phyloP scores from a whole-genome alignment of 306 rosid genomes.

The Corylus heterophylla region DNA sequence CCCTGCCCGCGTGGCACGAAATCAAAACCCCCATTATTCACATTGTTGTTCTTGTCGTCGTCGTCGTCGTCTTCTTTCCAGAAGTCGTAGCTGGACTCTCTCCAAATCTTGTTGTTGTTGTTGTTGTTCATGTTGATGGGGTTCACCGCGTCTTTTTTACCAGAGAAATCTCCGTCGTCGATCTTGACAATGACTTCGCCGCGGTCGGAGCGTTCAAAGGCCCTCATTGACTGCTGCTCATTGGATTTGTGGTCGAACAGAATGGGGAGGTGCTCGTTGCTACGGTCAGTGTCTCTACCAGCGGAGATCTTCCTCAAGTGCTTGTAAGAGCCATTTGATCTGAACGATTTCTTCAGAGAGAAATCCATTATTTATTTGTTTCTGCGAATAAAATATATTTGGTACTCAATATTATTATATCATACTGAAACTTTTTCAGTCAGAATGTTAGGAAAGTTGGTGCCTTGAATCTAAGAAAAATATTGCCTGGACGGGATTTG shows the following conservation, averaged over 20 bases:
- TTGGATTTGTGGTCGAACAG: slow-evolving; percentile 40
- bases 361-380: slow-evolving; percentile 46
- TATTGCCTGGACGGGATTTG: no score
- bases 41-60: not conserved
- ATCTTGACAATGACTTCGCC: slow-evolving; percentile 61
- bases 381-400: not conserved
- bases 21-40: slow-evolving; percentile 34
- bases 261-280: slow-evolving; percentile 58
- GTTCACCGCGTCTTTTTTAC: not conserved
- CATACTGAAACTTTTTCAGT: not conserved
- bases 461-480: slow-evolving; percentile 6
- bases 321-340: slow-evolving; percentile 48
- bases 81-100: slow-evolving; percentile 60
- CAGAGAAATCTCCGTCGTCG: slow-evolving; percentile 35
- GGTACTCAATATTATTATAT: not conserved
- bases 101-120: slow-evolving; percentile 36
- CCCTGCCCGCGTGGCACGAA: slow-evolving; percentile 28
- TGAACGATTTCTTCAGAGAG: slow-evolving; percentile 59
- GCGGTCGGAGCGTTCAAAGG: slow-evolving; percentile 3
- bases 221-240: slow-evolving; percentile 11
- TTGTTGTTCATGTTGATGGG: not conserved
- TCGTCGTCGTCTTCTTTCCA: slow-evolving; percentile 33
- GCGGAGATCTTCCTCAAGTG: slow-evolving; percentile 33
- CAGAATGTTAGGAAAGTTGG: not conserved
- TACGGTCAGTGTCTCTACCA: slow-evolving; percentile 11